phyloP scores from a whole-genome alignment of 2,329 filamentous ascomycete species.

The Hymenotorrendiella dingleyae region DNA sequence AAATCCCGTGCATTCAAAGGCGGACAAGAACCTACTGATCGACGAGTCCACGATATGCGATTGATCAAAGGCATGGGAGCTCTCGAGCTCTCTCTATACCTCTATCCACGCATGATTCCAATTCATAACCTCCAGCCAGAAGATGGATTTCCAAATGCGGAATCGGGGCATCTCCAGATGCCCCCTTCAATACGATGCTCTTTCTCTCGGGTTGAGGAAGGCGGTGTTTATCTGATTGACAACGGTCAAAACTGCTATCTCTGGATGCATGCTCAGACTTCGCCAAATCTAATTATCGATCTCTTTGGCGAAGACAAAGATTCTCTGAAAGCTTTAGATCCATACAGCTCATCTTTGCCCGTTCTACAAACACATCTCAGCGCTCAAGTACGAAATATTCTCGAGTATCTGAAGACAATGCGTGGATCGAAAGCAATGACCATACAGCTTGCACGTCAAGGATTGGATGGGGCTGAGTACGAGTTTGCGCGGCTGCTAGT shows the following conservation, averaged over 20 bases:
- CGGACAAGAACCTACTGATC: constrained; percentile 83
- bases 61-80: constrained; percentile 85
- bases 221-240: constrained; percentile 90
- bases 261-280: constrained; percentile 90
- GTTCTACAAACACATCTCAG: constrained; percentile 88
- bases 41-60: constrained; percentile 84
- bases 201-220: constrained; percentile 83
- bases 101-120: constrained; percentile 90
- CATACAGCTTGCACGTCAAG: constrained; percentile 85
- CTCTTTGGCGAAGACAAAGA: constrained; percentile 76
- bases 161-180: constrained; percentile 80
- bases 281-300: constrained; percentile 83
- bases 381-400: constrained; percentile 86
- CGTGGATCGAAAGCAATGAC: constrained; percentile 84
- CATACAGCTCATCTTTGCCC: constrained; percentile 74
- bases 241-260: constrained; percentile 89
- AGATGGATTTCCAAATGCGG: constrained; percentile 84
- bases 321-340: constrained; percentile 69
- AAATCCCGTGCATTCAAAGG: constrained; percentile 93
- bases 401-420: constrained; percentile 76
- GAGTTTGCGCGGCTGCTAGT: constrained; percentile 89
- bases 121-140: constrained; percentile 82
- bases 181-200: constrained; percentile 75
- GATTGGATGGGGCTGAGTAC: constrained; percentile 89
- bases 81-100: constrained; percentile 79